Base-by-base conservation (phyloP, 352 stramenopile genomes). In the Globisporangium recalcitrans region DNA sequence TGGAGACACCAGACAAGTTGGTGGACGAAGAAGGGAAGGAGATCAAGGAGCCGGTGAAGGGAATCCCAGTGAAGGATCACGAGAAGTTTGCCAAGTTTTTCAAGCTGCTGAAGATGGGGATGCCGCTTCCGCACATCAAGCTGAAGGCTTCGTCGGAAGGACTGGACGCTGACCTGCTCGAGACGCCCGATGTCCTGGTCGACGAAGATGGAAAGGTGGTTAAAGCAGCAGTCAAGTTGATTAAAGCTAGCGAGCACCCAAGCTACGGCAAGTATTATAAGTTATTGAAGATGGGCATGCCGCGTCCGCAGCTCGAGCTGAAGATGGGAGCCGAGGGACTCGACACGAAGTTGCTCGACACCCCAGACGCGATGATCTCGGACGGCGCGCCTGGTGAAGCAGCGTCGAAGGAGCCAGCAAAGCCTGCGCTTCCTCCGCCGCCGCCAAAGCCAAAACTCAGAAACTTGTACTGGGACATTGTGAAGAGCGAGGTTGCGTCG, bases 211-310 rank as follows among this genome's bases (percentile, higher is more conserved):
- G 79, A 14, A 83, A 71, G 14, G 64, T 69, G 26, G 65, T 74
- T 9, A 70, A 71, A 54, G 62, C 22, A 21, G 49, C 46, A 16
- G 26, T 36, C n/a, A 72, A 74, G 46, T 73, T 65, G 46, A 68
- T 86, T 31, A 87, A 83, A 52, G 78, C 67, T 44, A 80, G 64
- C 8, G 81, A 98, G 58, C 90, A 98, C 62, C 89, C 90, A 16
- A 80, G 74, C 52, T 98, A 97, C 64, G 68, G 66, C 54, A 98
- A 98, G 72, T 98, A 98, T 80, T 98, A 98, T 77, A 98, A 98
- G 71, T 95, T 98, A 85, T 72, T 94, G 44, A 97, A 97, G 69
- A 92, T 98, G 72, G 93, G 93, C 5, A 93, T 99, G 82, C 96
- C 96, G 8, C 80, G 88, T 52, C 82, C 86, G 22, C 93, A 96